These are phyloP conservation scores for Guillardia theta DNA, from an alignment of 78 protist genomes.

Conservation along the genomic window DNA sequence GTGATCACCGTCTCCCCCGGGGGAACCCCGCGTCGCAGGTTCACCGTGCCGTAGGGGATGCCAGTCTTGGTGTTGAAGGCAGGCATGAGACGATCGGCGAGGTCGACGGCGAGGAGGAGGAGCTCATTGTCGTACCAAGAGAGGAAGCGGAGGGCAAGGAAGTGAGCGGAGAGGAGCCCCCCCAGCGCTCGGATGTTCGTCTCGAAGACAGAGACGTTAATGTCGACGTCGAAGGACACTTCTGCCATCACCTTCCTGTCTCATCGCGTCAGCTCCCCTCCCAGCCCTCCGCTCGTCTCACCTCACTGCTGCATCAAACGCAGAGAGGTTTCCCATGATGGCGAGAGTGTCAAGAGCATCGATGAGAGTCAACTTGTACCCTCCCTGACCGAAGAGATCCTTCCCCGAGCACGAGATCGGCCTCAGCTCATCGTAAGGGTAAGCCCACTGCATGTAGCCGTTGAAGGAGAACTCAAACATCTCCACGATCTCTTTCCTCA, in stretches of 20 bases:
- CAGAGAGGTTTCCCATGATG: background rate
- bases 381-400: background rate
- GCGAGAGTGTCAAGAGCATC: conserved; percentile 52
- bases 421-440: conserved; percentile 39
- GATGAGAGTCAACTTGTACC: conserved; percentile 34
- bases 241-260: background rate
- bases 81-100: conserved; percentile 76
- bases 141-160: conserved; percentile 57
- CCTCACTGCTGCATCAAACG: background rate
- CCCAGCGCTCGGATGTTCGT: conserved; percentile 91
- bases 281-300: too few relatives aligned
- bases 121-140: conserved; percentile 41
- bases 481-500: too few relatives aligned
- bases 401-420: conserved; percentile 33
- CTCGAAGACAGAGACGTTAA: conserved; percentile 89
- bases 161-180: conserved; percentile 58
- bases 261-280: too few relatives aligned
- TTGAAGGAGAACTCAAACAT: background rate
- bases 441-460: conserved; percentile 34
- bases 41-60: conserved; percentile 89
- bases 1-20: conserved; percentile 58
- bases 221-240: conserved; percentile 59
- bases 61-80: conserved; percentile 90
- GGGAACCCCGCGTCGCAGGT: conserved; percentile 80
- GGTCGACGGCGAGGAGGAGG: conserved; percentile 74